Evolutionary conservation across 805 yeast species (phyloP).

Genomic region (Lachancea thermotolerans): DNA sequence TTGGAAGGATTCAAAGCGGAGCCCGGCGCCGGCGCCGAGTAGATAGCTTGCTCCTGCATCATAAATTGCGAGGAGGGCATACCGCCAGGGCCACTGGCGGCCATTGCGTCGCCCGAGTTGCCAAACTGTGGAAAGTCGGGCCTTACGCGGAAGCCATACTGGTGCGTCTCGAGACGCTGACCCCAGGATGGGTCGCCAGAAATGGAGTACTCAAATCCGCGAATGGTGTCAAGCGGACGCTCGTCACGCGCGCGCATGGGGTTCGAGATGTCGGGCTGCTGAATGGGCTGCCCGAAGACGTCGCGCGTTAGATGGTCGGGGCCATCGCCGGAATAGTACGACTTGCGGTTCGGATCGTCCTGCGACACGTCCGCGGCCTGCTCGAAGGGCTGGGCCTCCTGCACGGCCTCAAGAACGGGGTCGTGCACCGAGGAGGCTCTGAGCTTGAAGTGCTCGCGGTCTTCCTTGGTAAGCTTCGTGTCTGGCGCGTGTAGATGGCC

Average conservation of each 20-base stretch:
- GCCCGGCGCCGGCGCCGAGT: conserved; percentile 46
- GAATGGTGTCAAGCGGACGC: conserved; percentile 92
- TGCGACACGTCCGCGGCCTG: conserved; percentile 37
- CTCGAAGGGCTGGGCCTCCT: conserved; percentile 94
- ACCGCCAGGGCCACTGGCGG: conserved; percentile 22
- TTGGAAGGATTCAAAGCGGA: conserved; percentile 24
- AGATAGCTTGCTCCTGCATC: conserved; percentile 47
- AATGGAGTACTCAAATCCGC: conserved; percentile 88
- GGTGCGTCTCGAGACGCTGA: conserved; percentile 72
- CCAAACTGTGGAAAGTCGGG: conserved; percentile 49
- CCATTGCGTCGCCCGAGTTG: conserved; percentile 23
- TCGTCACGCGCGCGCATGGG: conserved; percentile 93
- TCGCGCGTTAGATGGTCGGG: conserved; percentile 51
- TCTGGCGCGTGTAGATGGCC: conserved; percentile 27
- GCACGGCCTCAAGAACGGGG: conserved; percentile 89
- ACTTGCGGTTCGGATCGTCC: conserved; percentile 34
- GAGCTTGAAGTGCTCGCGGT: conserved; percentile 49
- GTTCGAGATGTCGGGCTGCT: conserved; percentile 78
- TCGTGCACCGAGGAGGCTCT: conserved; percentile 71
- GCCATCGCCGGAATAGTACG: conserved; percentile 33
- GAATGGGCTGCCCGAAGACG: conserved; percentile 78
- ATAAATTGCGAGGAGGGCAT: conserved; percentile 31
- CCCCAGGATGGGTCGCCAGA: conserved; percentile 68
- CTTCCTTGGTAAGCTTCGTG: conserved; percentile 43
- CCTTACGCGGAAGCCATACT: conserved; percentile 82